A percentile compares a stretch with the other conserved stretches of the same genome.
phyloP scores from a whole-genome alignment of 2,329 filamentous ascomycete genomes.

The Talaromyces sp. region DNA sequence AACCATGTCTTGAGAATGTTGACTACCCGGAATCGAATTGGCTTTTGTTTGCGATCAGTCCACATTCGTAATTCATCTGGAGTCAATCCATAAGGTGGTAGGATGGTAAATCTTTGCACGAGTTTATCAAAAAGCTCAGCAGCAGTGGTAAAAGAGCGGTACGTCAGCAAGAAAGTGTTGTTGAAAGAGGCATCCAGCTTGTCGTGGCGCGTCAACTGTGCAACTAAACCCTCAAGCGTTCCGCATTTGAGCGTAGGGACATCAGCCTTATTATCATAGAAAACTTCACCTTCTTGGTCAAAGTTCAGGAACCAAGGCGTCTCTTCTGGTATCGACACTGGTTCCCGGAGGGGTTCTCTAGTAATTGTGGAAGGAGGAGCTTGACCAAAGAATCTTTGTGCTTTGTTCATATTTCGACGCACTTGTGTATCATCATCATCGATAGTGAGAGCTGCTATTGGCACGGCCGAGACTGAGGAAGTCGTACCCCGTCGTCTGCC shows the following conservation, averaged over 20 bases:
- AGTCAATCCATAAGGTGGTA: conserved; percentile 78
- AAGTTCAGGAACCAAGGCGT: conserved; percentile 78
- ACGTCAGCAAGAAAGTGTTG: conserved; percentile 95
- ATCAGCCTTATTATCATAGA: conserved; percentile 78
- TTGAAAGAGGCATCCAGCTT: conserved; percentile 94
- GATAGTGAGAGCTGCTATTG: conserved; percentile 32
- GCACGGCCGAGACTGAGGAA: conserved; percentile 44
- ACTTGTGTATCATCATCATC: conserved; percentile 38
- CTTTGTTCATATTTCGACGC: conserved; percentile 46
- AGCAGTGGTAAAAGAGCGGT: conserved; percentile 88
- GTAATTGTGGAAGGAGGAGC: conserved; percentile 41
- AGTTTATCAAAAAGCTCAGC: conserved; percentile 88
- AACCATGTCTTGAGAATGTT: conserved; percentile 99
- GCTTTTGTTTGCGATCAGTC: conserved; percentile 92
- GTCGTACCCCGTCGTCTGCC: conserved; percentile 36
- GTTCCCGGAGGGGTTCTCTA: conserved; percentile 37
- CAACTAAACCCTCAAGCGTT: conserved; percentile 81
- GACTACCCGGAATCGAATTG: conserved; percentile 90
- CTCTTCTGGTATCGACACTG: conserved; percentile 63
- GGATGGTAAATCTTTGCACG: conserved; percentile 85
- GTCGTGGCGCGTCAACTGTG: conserved; percentile 93
- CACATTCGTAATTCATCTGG: conserved; percentile 76
- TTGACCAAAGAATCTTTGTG: conserved; percentile 47
- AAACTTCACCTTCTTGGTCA: conserved; percentile 83
- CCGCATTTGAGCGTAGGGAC: conserved; percentile 80